Evolutionary conservation across 1,284 basidiomycete genomes (phyloP), one percentile per base, ranked within the genome.

Genomic region (Trametes sp.): DNA sequence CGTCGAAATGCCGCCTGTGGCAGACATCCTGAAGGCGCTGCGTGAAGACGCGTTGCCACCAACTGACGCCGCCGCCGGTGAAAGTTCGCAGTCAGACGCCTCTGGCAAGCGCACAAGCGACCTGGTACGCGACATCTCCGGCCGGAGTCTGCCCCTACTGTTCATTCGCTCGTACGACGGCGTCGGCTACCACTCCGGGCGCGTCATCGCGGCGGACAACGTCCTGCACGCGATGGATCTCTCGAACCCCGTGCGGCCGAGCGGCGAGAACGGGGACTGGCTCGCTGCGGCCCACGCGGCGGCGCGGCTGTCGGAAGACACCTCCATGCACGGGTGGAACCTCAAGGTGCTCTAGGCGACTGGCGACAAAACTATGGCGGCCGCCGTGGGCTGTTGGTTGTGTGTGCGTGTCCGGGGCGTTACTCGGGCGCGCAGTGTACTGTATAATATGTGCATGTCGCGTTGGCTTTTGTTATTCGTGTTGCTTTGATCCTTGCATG

Each of bases 161-260:
- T 89, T 93, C 75, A 89, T 94, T 69, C 84, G 92, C 59, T 83
- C 90, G 60, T 81, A 82, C 64, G 86, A 94, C 74, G 92, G 92
- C 24, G 86, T 93, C 28, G 92, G 92, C 4, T 94, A 93, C 73
- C 92, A 94, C 73, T 93, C 92, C 31, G 92, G 92, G 44, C 84
- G 92, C 62, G 92, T 92, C 65, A 88, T 95, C 59, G 84, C 92
- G 36, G 92, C 89, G 71, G 93, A 93, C 73, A 94, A 93, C 68
- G 85, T 93, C 35, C 91, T 90, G 75, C 85, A 88, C 67, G 76
- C 79, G 19, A 82, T 91, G 76, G 87, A 87, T 72, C 75, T 90
- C 57, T 70, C 74, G 50, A 69, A 66, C 33, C 62, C 61, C 2
- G 62, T 61, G 28, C 57, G 66, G 11, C 51, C 66, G 41, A 67